These are phyloP conservation scores for Mrakia blollopis DNA, from an alignment of 768 basidiomycete genomes.

Conservation along the genomic window DNA sequence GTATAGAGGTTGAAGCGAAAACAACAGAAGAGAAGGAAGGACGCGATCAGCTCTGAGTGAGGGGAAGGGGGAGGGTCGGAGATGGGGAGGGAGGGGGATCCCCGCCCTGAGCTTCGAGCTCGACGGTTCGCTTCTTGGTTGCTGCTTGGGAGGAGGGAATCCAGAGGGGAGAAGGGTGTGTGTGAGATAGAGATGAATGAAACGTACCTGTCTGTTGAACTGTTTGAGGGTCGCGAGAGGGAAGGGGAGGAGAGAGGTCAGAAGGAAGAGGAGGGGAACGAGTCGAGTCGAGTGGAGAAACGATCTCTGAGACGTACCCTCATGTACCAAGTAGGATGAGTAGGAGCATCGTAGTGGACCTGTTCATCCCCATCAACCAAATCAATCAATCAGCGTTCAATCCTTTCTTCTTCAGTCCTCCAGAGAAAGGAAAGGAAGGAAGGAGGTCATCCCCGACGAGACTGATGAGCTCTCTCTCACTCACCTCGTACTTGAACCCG, in stretches of 20 bases:
- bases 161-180: too few relatives aligned
- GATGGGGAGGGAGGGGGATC: background rate
- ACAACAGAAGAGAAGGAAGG: background rate
- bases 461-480: too few relatives aligned
- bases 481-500: background rate
- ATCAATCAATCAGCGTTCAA: too few relatives aligned
- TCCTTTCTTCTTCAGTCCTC: too few relatives aligned
- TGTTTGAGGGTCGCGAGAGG: background rate
- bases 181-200: too few relatives aligned
- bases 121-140: too few relatives aligned
- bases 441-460: too few relatives aligned
- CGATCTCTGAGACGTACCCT: background rate
- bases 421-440: background rate
- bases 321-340: background rate
- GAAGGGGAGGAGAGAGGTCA: background rate
- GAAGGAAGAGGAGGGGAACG: background rate
- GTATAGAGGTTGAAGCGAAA: background rate
- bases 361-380: background rate
- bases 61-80: background rate
- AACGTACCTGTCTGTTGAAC: background rate
- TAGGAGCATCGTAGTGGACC: background rate
- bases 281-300: background rate
- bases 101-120: conserved; percentile 1
- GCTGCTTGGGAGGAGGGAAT: too few relatives aligned
- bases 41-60: background rate